Percentiles rank a stretch among this genome's conserved stretches.
These are phyloP conservation scores for Eurotiales sp. DNA, from an alignment of 2,329 filamentous ascomycete species.

Conservation along the genomic window DNA sequence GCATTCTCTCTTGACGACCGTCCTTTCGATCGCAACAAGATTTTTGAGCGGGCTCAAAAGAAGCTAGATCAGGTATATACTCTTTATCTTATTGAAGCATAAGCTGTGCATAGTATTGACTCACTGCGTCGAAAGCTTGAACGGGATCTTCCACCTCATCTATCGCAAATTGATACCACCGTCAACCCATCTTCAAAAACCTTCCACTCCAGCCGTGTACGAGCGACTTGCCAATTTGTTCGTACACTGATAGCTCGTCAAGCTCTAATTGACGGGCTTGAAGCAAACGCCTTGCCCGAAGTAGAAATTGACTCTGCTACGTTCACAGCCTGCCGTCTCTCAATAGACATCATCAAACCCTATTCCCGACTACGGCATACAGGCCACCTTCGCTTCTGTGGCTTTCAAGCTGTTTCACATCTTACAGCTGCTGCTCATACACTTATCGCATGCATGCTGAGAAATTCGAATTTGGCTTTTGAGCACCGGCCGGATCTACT, in stretches of 20 bases:
- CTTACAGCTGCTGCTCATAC: conserved; percentile 1
- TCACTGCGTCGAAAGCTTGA: no score
- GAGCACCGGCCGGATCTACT: not conserved
- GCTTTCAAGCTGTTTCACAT: conserved; percentile 3
- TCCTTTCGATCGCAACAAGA: not conserved
- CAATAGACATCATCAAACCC: not conserved
- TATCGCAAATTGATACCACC: not conserved
- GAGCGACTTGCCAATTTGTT: not conserved
- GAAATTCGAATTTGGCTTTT: not conserved
- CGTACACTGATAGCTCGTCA: not conserved
- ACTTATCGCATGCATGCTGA: conserved; percentile 1
- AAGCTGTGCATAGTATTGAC: no score
- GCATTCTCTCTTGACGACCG: not conserved
- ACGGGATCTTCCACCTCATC: not conserved
- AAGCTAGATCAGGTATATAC: not conserved
- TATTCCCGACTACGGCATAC: not conserved
- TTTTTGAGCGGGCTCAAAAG: not conserved
- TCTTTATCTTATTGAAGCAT: not conserved
- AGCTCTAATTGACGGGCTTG: not conserved
- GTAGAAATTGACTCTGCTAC: not conserved
- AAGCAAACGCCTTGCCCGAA: not conserved
- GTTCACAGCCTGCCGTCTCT: not conserved
- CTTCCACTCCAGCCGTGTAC: conserved; percentile 4
- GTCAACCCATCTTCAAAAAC: not conserved
- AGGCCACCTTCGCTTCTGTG: not conserved